These are phyloP conservation scores for Dendrocalamus sinicus DNA, from an alignment of 176 grass and related monocot species.

Conservation along the genomic window DNA sequence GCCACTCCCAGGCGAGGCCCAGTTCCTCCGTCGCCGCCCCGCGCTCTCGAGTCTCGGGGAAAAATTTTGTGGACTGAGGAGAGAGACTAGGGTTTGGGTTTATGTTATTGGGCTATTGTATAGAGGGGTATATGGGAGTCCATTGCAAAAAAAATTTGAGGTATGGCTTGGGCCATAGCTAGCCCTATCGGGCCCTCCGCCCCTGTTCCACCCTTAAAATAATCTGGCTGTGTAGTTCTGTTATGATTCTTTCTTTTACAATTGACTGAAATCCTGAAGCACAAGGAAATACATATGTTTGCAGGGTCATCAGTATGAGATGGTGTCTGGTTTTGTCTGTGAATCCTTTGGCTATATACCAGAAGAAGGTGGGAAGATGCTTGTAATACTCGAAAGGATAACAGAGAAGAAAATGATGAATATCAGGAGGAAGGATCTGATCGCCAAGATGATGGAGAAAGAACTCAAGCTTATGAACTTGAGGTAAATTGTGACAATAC, in stretches of 20 bases:
- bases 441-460: slow-evolving; percentile 66
- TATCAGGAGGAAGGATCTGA: slow-evolving; percentile 66
- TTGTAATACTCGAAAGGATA: slow-evolving; percentile 84
- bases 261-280: slow-evolving; percentile 30
- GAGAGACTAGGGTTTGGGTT: too few relatives aligned
- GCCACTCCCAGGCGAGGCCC: too few relatives aligned
- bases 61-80: too few relatives aligned
- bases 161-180: too few relatives aligned
- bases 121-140: too few relatives aligned
- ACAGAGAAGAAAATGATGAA: slow-evolving; percentile 64
- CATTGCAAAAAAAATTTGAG: too few relatives aligned
- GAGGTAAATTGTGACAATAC: slow-evolving; percentile 60
- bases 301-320: slow-evolving; percentile 93
- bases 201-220: background rate
- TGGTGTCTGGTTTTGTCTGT: slow-evolving; percentile 94
- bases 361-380: slow-evolving; percentile 76
- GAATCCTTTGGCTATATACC: slow-evolving; percentile 95
- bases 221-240: slow-evolving; percentile 1
- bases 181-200: too few relatives aligned
- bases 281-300: slow-evolving; percentile 40
- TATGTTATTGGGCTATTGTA: too few relatives aligned
- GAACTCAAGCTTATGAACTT: slow-evolving; percentile 83
- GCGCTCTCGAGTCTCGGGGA: too few relatives aligned
- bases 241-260: slow-evolving; percentile 36
- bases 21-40: too few relatives aligned